phyloP scores from a whole-genome alignment of 768 basidiomycete genomes.

The Paxillus ammoniavirescens region DNA sequence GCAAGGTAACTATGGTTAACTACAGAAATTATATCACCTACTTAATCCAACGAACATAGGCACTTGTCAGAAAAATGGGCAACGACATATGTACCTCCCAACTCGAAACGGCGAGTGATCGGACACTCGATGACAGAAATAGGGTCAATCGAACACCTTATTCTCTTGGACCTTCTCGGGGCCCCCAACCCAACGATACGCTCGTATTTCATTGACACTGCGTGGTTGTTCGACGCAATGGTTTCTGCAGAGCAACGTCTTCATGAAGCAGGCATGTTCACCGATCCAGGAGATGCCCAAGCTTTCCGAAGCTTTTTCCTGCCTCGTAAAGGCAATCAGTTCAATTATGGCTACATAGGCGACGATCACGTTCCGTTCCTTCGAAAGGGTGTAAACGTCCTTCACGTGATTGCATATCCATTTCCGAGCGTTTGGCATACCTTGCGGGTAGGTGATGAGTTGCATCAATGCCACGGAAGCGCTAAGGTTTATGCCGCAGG shows the following conservation, averaged over 20 bases:
- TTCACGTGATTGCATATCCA: constrained; percentile 87
- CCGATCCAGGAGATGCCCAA: constrained; percentile 39
- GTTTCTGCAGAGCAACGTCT: constrained; percentile 70
- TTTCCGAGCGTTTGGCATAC: constrained; percentile 94
- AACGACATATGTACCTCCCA: constrained; percentile 59
- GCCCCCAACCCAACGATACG: constrained; percentile 69
- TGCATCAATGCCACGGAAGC: not conserved
- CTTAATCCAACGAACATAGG: constrained; percentile 37
- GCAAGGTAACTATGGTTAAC: constrained; percentile 55
- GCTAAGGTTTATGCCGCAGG: constrained; percentile 45
- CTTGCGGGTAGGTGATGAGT: constrained; percentile 48
- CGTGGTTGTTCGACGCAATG: constrained; percentile 88
- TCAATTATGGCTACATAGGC: constrained; percentile 61
- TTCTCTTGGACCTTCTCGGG: constrained; percentile 92
- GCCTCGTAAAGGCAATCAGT: constrained; percentile 38
- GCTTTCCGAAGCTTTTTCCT: constrained; percentile 67
- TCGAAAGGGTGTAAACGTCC: constrained; percentile 72
- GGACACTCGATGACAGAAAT: constrained; percentile 59
- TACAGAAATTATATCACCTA: not conserved
- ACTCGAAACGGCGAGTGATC: constrained; percentile 58
- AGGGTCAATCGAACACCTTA: constrained; percentile 81
- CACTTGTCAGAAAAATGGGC: constrained; percentile 90
- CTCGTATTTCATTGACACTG: constrained; percentile 84
- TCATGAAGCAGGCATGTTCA: constrained; percentile 61
- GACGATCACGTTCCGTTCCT: constrained; percentile 97